Percentiles rank a stretch among this genome's conserved stretches.
phyloP scores from a whole-genome alignment of 2,329 filamentous ascomycete genomes.

The Cladosporium halotolerans region DNA sequence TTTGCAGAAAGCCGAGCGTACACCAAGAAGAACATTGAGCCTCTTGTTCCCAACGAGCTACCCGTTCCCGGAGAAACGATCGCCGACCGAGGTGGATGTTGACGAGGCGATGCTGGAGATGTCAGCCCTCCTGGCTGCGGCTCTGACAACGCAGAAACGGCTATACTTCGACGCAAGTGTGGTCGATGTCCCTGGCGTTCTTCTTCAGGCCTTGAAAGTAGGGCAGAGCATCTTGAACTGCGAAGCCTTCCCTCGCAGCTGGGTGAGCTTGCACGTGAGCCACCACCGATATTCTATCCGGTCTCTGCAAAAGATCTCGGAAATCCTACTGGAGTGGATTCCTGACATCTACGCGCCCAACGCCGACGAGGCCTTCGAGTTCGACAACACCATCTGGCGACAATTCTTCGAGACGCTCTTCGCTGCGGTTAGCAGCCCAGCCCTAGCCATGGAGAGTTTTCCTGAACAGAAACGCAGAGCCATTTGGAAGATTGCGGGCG shows the following conservation, averaged over 20 bases:
- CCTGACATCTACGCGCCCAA: slow-evolving; percentile 89
- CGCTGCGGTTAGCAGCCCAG: slow-evolving; percentile 81
- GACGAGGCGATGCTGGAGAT: slow-evolving; percentile 87
- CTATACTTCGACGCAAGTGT: slow-evolving; percentile 35
- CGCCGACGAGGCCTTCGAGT: slow-evolving; percentile 44
- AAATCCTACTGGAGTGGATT: slow-evolving; percentile 71
- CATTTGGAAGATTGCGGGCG: slow-evolving; percentile 98
- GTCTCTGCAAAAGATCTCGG: slow-evolving; percentile 73
- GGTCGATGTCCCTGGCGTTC: slow-evolving; percentile 65
- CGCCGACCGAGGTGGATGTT: slow-evolving; percentile 43
- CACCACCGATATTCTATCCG: slow-evolving; percentile 63
- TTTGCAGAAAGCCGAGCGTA: slow-evolving; percentile 61
- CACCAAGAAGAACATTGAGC: slow-evolving; percentile 59
- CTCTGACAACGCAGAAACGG: slow-evolving; percentile 23
- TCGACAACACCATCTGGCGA: slow-evolving; percentile 92
- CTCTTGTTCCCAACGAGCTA: slow-evolving; percentile 85
- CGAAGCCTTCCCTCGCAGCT: slow-evolving; percentile 80
- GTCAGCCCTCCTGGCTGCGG: slow-evolving; percentile 74
- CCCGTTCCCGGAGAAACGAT: slow-evolving; percentile 72
- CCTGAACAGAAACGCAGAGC: slow-evolving; percentile 93
- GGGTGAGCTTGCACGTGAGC: slow-evolving; percentile 82
- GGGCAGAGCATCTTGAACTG: slow-evolving; percentile 84
- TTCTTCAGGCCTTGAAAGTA: slow-evolving; percentile 74
- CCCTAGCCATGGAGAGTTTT: slow-evolving; percentile 87
- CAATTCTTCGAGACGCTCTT: slow-evolving; percentile 85